A percentile compares a stretch with the other conserved stretches of the same genome.
Conservation (phyloP, 2,329 filamentous ascomycete species). For the Bipolaris cookei region DNA sequence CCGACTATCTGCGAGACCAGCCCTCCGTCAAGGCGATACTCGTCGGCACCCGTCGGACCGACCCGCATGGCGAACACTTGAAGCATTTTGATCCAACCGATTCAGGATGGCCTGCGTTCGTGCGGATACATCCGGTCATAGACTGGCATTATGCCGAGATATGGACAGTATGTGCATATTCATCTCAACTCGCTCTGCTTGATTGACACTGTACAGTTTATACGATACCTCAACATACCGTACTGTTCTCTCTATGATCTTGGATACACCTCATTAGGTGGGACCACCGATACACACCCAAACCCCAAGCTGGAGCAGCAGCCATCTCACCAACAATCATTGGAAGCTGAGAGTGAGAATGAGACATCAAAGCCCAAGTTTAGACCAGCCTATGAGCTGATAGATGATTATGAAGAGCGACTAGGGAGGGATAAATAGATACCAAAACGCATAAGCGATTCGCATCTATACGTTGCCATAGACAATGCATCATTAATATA, state of each 20-base stretch:
- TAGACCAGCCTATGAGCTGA: conserved; percentile 49
- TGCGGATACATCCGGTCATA: conserved; percentile 93
- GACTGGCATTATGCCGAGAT: conserved; percentile 98
- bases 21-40: conserved; percentile 77
- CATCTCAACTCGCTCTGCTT: neutral
- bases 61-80: conserved; percentile 82
- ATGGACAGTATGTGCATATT: conserved; percentile 73
- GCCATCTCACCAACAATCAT: conserved; percentile 26
- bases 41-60: conserved; percentile 86
- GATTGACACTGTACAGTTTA: conserved; percentile 63
- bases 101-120: conserved; percentile 86
- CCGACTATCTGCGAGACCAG: conserved; percentile 72
- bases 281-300: conserved; percentile 84
- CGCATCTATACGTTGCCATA: neutral
- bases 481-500: neutral
- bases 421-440: conserved; percentile 48
- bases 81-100: conserved; percentile 88
- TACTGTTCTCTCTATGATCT: conserved; percentile 89
- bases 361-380: conserved; percentile 36
- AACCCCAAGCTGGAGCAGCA: conserved; percentile 69
- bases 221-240: conserved; percentile 76
- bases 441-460: neutral
- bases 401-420: conserved; percentile 51
- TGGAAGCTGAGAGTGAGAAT: conserved; percentile 22
- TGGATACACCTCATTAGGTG: conserved; percentile 92